Conservation (phyloP, 257 asterid species). For the Eustoma russellianum region DNA sequence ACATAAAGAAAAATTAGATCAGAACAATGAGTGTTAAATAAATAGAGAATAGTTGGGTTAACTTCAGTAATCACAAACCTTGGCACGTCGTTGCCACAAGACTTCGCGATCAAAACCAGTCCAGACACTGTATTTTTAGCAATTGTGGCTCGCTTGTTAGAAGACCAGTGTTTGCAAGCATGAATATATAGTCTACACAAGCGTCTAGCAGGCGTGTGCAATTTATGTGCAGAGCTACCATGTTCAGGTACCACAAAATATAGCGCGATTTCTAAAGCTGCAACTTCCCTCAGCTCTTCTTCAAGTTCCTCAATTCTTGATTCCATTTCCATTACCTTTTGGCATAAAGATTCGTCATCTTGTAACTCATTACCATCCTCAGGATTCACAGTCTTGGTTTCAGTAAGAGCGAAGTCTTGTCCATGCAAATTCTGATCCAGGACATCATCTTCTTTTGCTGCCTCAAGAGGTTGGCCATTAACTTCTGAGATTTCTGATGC, state of each 20-base stretch:
- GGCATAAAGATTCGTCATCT: conserved; percentile 29
- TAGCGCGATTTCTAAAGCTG: conserved; percentile 84
- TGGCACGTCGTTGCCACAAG: conserved; percentile 91
- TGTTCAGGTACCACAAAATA: conserved; percentile 95
- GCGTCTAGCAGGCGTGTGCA: conserved; percentile 94
- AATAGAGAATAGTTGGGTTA: not conserved
- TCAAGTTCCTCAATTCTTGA: conserved; percentile 61
- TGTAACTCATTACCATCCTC: conserved; percentile 32
- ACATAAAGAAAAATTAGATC: conserved; percentile 19
- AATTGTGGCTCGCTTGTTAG: conserved; percentile 65
- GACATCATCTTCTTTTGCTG: conserved; percentile 31
- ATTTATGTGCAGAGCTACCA: conserved; percentile 87
- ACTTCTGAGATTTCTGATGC: conserved; percentile 43
- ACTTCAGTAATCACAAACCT: conserved; percentile 36
- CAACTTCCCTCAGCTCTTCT: conserved; percentile 88
- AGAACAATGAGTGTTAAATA: not conserved
- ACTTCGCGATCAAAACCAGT: conserved; percentile 73
- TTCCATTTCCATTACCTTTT: conserved; percentile 78
- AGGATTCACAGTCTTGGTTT: conserved; percentile 34
- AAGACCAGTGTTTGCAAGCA: conserved; percentile 84
- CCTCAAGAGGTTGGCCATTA: conserved; percentile 36
- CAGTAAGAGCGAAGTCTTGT: conserved; percentile 35
- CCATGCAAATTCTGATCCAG: conserved; percentile 40
- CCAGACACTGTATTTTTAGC: conserved; percentile 86
- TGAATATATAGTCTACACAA: conserved; percentile 72